Conservation (phyloP, 768 basidiomycete genomes). For the Calocybe gangraenosa region DNA sequence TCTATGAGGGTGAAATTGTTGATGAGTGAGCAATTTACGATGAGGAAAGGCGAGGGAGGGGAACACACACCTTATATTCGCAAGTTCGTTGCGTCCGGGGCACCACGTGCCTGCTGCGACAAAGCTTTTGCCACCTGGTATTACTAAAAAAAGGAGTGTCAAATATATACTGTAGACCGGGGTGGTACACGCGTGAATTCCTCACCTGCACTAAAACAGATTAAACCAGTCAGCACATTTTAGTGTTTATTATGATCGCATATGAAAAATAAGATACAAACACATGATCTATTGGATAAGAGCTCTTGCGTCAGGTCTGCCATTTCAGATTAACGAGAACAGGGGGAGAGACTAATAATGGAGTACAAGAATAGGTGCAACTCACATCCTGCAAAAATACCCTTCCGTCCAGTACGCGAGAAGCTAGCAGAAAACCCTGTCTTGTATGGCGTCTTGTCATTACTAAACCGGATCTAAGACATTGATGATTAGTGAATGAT, state of each 20-base stretch:
- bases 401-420: conserved; percentile 87
- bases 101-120: conserved; percentile 82
- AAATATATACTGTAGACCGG: not conserved
- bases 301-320: no score
- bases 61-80: conserved; percentile 55
- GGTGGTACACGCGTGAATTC: not conserved
- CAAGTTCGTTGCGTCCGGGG: conserved; percentile 75
- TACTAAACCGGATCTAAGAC: conserved; percentile 77
- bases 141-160: conserved; percentile 35
- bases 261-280: conserved; percentile 18
- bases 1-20: conserved; percentile 26
- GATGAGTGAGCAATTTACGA: not conserved
- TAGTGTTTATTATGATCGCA: not conserved
- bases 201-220: conserved; percentile 9
- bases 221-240: not conserved
- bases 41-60: conserved; percentile 1
- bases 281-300: conserved; percentile 54
- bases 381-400: conserved; percentile 84
- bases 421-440: conserved; percentile 75
- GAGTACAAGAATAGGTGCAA: conserved; percentile 7
- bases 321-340: no score
- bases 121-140: conserved; percentile 61
- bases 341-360: not conserved
- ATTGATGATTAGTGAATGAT: no score
- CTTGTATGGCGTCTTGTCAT: conserved; percentile 97